Percentiles rank a stretch among this genome's conserved stretches.
phyloP scores from a whole-genome alignment of 2,329 filamentous ascomycete genomes.

The Metarhizium robertsii region DNA sequence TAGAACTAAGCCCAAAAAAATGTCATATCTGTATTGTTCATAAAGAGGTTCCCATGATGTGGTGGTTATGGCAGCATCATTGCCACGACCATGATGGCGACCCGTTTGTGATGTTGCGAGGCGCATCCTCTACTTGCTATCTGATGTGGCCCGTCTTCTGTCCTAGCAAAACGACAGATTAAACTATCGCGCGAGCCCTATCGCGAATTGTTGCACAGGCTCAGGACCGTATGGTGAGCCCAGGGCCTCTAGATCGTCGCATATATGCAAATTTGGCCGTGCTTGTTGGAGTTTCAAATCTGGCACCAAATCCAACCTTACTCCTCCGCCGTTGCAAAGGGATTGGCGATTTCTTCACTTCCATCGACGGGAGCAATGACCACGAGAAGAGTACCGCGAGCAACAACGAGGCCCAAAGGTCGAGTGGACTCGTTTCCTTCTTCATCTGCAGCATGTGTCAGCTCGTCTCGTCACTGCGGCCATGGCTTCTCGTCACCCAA shows the following conservation, averaged over 20 bases:
- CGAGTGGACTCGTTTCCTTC: slow-evolving; percentile 81
- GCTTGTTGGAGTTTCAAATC: background rate
- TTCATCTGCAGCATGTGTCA: slow-evolving; percentile 55
- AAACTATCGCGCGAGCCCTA: background rate
- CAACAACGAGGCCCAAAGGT: slow-evolving; percentile 77
- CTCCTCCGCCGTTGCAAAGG: slow-evolving; percentile 57
- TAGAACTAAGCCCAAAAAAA: slow-evolving; percentile 1
- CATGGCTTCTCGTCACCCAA: background rate
- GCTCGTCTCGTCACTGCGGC: background rate
- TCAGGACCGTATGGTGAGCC: background rate
- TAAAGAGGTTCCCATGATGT: background rate
- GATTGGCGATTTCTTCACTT: slow-evolving; percentile 92
- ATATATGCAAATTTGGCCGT: background rate
- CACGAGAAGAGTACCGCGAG: slow-evolving; percentile 84
- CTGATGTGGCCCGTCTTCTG: background rate
- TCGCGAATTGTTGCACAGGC: background rate
- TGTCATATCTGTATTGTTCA: slow-evolving; percentile 1
- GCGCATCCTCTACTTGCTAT: background rate
- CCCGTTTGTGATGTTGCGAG: background rate
- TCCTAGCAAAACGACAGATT: background rate
- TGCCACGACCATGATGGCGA: background rate
- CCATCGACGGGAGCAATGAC: slow-evolving; percentile 89
- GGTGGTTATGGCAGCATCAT: background rate
- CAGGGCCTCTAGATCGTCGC: background rate
- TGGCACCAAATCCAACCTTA: background rate